These are phyloP conservation scores for Calophaca sinica DNA, from an alignment of 306 rosid species.

Conservation along the genomic window DNA sequence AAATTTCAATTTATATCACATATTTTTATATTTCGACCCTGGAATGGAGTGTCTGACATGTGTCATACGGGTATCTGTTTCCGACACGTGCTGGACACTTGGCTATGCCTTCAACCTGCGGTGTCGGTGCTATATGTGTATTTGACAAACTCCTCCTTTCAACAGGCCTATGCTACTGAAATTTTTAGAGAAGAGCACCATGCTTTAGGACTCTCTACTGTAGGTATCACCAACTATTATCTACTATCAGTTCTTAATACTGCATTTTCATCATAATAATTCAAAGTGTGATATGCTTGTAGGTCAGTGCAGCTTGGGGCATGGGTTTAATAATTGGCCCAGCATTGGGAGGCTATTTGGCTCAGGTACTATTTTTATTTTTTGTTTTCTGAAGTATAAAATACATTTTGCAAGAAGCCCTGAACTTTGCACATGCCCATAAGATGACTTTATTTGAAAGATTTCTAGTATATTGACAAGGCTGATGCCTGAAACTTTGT, in stretches of 20 bases:
- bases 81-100: no score
- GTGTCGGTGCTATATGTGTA: not conserved
- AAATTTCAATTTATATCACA: not conserved
- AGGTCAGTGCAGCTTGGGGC: slow-evolving; percentile 88
- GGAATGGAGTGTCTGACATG: no score
- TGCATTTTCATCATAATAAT: not conserved
- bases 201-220: slow-evolving; percentile 80
- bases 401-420: not conserved
- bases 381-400: slow-evolving; percentile 9
- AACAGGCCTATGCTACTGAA: slow-evolving; percentile 85
- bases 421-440: not conserved
- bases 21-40: no score
- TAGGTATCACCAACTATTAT: slow-evolving; percentile 48
- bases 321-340: slow-evolving; percentile 85
- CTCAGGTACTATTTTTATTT: slow-evolving; percentile 67
- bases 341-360: slow-evolving; percentile 87
- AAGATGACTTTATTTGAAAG: slow-evolving; percentile 10
- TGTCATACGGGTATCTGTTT: no score
- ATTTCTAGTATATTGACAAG: not conserved
- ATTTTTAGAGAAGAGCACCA: slow-evolving; percentile 77
- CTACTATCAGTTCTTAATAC: slow-evolving; percentile 5
- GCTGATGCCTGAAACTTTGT: not conserved
- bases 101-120: no score
- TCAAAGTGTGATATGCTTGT: slow-evolving; percentile 42
- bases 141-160: slow-evolving; percentile 36